Evolutionary conservation across 2,329 filamentous ascomycete species (phyloP).

Genomic region (Exophiala sideris): DNA sequence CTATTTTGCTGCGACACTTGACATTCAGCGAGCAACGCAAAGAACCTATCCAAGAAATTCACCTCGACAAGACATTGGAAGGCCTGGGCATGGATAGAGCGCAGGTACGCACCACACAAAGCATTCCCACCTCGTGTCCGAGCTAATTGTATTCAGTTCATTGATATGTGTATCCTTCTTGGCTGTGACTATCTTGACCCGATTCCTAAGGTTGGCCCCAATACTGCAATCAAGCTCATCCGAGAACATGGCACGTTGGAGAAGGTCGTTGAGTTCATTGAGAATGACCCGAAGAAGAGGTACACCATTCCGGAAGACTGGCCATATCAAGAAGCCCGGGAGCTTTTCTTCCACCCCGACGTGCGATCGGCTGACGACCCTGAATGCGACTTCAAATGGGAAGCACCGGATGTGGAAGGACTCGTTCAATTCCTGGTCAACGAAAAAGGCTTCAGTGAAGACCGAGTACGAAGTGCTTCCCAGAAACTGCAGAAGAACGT

Average conservation of each 20-base stretch:
- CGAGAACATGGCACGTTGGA: constrained; percentile 87
- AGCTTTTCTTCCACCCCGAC: constrained; percentile 88
- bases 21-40: constrained; percentile 98
- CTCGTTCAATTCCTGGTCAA: constrained; percentile 84
- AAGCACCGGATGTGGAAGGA: constrained; percentile 84
- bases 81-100: constrained; percentile 83
- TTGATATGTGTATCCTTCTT: constrained; percentile 94
- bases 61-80: constrained; percentile 79
- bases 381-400: constrained; percentile 97
- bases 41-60: constrained; percentile 94
- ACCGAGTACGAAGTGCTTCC: constrained; percentile 78
- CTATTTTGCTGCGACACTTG: constrained; percentile 84
- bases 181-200: constrained; percentile 98
- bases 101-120: constrained; percentile 55
- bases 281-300: constrained; percentile 73
- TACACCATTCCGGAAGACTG: constrained; percentile 91
- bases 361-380: constrained; percentile 78
- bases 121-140: background rate
- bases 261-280: constrained; percentile 75
- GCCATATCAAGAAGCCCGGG: constrained; percentile 87
- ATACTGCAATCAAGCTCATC: constrained; percentile 88
- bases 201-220: constrained; percentile 88
- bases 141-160: constrained; percentile 62
- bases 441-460: constrained; percentile 96
- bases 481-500: constrained; percentile 81